These are phyloP conservation scores for Debaryomyces subglobosus DNA, from an alignment of 1,139 yeast genomes.

Conservation along the genomic window DNA sequence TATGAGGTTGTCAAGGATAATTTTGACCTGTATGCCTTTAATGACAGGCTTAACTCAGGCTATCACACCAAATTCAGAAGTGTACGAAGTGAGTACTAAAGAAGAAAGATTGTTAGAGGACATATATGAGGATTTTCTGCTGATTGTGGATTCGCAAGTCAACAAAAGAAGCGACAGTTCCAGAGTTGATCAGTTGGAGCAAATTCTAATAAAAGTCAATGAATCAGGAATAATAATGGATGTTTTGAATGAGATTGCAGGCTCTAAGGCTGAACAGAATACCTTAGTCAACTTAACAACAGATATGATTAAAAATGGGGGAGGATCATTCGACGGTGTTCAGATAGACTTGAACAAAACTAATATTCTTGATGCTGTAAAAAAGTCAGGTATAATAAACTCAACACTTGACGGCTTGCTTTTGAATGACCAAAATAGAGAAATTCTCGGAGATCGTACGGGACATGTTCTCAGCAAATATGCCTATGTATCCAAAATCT, in stretches of 20 bases:
- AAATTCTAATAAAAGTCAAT: conserved; percentile 25
- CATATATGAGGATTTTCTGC: conserved; percentile 1
- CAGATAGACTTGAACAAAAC: conserved; percentile 27
- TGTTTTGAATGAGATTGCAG: conserved; percentile 35
- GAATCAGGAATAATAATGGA: conserved; percentile 34
- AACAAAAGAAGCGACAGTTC: conserved; percentile 1
- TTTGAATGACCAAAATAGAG: conserved; percentile 33
- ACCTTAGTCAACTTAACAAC: conserved; percentile 24
- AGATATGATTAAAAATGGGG: conserved; percentile 15
- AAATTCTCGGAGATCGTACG: conserved; percentile 25
- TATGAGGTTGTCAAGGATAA: conserved; percentile 5
- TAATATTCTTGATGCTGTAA: conserved; percentile 21
- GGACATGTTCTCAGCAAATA: conserved; percentile 29
- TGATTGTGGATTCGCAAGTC: background rate
- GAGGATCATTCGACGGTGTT: conserved; percentile 14
- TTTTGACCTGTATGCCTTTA: background rate
- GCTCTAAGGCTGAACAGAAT: conserved; percentile 23
- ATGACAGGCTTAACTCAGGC: conserved; percentile 1
- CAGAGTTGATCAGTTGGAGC: conserved; percentile 22
- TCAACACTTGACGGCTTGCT: conserved; percentile 29
- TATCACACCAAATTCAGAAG: background rate
- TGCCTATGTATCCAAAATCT: conserved; percentile 32
- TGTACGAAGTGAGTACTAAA: background rate
- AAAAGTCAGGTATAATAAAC: conserved; percentile 30
- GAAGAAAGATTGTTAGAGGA: background rate